These are phyloP conservation scores for Microthyrium microscopicum DNA, from an alignment of 2,329 filamentous ascomycete genomes.

Conservation along the genomic window DNA sequence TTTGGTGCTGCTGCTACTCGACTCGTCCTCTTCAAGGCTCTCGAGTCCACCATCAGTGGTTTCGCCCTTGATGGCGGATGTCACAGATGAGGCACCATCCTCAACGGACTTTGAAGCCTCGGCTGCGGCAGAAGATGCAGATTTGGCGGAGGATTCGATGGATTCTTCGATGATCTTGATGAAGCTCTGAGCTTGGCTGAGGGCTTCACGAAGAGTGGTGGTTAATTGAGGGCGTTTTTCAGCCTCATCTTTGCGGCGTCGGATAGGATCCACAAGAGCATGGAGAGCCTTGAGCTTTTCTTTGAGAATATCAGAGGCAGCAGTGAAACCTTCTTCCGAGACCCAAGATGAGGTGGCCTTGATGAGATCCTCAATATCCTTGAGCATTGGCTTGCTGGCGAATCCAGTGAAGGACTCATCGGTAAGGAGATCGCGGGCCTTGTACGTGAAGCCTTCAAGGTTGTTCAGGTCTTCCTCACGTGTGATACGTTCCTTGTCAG, in stretches of 20 bases:
- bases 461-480: conserved; percentile 83
- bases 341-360: conserved; percentile 72
- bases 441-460: conserved; percentile 88
- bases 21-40: conserved; percentile 60
- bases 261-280: conserved; percentile 59
- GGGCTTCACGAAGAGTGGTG: conserved; percentile 47
- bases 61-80: conserved; percentile 13
- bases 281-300: conserved; percentile 61
- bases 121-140: conserved; percentile 11
- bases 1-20: too few species aligned
- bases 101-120: conserved; percentile 2
- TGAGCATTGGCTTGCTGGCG: conserved; percentile 39
- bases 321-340: conserved; percentile 67
- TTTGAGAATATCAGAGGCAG: conserved; percentile 57
- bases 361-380: conserved; percentile 49
- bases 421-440: conserved; percentile 64
- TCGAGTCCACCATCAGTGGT: conserved; percentile 38
- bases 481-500: conserved; percentile 58
- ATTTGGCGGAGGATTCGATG: conserved; percentile 41
- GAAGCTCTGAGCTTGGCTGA: conserved; percentile 56
- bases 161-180: conserved; percentile 52
- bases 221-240: conserved; percentile 54
- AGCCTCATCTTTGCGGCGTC: conserved; percentile 58
- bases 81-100: neutral
- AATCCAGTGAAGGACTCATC: conserved; percentile 51